A percentile compares a stretch with the other conserved stretches of the same genome.
phyloP scores from a whole-genome alignment of 2,329 filamentous ascomycete genomes.

The Neophaeococcomyces aloes region DNA sequence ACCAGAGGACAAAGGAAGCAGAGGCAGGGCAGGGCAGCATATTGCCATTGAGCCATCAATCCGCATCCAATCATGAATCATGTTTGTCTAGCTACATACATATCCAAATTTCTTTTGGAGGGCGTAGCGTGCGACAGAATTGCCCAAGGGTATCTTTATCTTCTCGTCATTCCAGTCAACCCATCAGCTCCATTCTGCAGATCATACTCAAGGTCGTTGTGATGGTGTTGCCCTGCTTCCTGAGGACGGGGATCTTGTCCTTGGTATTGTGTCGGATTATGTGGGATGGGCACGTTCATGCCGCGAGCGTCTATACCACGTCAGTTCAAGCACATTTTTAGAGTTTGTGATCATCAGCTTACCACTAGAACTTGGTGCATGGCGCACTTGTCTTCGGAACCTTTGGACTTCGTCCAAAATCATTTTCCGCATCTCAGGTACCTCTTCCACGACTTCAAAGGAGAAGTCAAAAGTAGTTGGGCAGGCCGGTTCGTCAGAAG shows the following conservation, averaged over 20 bases:
- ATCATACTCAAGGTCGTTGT: slow-evolving; percentile 39
- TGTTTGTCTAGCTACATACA: too few species aligned
- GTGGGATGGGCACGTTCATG: slow-evolving; percentile 50
- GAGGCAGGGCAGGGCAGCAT: too few species aligned
- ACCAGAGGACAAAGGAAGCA: too few species aligned
- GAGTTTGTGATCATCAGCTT: slow-evolving; percentile 21
- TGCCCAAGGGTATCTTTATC: slow-evolving; percentile 13
- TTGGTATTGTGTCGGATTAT: slow-evolving; percentile 46
- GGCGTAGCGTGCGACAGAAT: slow-evolving; percentile 19
- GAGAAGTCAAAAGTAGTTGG: slow-evolving; percentile 95
- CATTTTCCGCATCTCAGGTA: slow-evolving; percentile 90
- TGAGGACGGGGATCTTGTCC: slow-evolving; percentile 52
- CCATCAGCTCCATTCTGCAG: slow-evolving; percentile 50
- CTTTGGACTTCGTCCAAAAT: slow-evolving; percentile 87
- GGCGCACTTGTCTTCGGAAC: slow-evolving; percentile 59
- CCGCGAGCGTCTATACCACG: slow-evolving; percentile 6
- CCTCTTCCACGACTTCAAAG: slow-evolving; percentile 95
- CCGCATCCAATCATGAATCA: too few species aligned
- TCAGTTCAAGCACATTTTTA: slow-evolving; percentile 27
- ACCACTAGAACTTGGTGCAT: slow-evolving; percentile 30
- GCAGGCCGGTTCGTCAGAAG: slow-evolving; percentile 87
- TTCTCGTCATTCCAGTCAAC: slow-evolving; percentile 25
- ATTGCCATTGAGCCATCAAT: too few species aligned
- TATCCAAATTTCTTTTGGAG: too few species aligned
- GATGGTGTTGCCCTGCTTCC: slow-evolving; percentile 37